Percentiles rank a stretch among this genome's conserved stretches.
phyloP scores from a whole-genome alignment of 768 basidiomycete species.

The Tulasnella sp. region DNA sequence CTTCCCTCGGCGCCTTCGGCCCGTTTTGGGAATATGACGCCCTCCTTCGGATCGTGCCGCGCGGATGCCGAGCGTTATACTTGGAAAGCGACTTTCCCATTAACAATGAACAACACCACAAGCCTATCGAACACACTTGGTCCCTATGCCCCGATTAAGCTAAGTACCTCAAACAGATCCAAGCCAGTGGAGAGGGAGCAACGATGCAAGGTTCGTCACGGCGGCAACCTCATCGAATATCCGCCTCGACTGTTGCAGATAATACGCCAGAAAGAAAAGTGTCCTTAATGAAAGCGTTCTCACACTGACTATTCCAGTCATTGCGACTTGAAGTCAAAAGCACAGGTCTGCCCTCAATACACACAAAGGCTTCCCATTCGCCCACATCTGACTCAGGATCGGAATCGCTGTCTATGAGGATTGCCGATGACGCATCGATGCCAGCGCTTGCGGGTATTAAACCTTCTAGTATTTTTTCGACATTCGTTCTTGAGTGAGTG shows the following conservation, averaged over 20 bases:
- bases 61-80: background rate
- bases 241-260: background rate
- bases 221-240: background rate
- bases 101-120: background rate
- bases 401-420: background rate
- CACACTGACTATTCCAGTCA: background rate
- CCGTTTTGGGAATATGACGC: background rate
- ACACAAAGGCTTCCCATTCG: background rate
- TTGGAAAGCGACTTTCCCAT: too few relatives aligned
- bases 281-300: background rate
- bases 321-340: background rate
- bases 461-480: background rate
- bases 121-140: background rate
- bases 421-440: background rate
- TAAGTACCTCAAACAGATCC: background rate
- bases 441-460: background rate
- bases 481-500: background rate
- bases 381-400: background rate
- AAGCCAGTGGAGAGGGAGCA: background rate
- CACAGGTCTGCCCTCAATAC: background rate
- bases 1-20: constrained; percentile 23
- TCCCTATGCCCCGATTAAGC: background rate
- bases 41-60: background rate
- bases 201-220: background rate
- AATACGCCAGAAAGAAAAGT: background rate